Evolutionary conservation across 805 yeast genomes (phyloP), one percentile per base, ranked within the genome.

Genomic region (Starmerella cellae): DNA sequence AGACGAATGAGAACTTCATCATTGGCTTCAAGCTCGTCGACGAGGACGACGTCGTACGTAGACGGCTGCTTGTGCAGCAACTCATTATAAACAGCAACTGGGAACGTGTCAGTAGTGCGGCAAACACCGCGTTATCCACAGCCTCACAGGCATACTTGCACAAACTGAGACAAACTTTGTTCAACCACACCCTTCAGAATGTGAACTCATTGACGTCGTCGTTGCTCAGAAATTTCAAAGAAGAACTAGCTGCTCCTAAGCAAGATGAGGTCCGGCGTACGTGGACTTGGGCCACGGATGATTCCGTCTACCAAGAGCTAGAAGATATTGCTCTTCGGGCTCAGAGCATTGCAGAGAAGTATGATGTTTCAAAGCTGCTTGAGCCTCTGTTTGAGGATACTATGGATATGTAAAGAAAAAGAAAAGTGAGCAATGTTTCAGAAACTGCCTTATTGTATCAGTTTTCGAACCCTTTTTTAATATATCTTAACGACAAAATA

Each of bases 71-170:
- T 1, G 38, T 44, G 14, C 50, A 46, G 39, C 51, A 44, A 38
- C 43, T 48, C 23, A 32, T 48, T 35, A 20, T 42, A 26, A 42
- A 44, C 19, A 43, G 50, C 2, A 38, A 42, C 18, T 48, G 52
- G 52, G 43, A 41, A 5, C 38, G 34, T 11, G 34, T 46, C 3
- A 18, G 31, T 4, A 33, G 6, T 6, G 11, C 13, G 8, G 32
- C 32, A 14, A 16, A 31, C 4, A 13, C 16, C 10, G 17, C 4
- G 21, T 31, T 21, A 21, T 4, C 21, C 5, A 5, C 43, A 6
- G 33, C 32, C 16, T 24, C 21, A n/a, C 41, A 30, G 10, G 35
- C 14, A 8, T 19, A 20, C 20, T 29, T 31, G 9, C 9, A 13
- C 13, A 28, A 31, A 20, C 22, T 45, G 22, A 35, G 35, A 17